Evolutionary conservation across 257 asterid species (phyloP).

Genomic region (Nicotiana obtusifolia): DNA sequence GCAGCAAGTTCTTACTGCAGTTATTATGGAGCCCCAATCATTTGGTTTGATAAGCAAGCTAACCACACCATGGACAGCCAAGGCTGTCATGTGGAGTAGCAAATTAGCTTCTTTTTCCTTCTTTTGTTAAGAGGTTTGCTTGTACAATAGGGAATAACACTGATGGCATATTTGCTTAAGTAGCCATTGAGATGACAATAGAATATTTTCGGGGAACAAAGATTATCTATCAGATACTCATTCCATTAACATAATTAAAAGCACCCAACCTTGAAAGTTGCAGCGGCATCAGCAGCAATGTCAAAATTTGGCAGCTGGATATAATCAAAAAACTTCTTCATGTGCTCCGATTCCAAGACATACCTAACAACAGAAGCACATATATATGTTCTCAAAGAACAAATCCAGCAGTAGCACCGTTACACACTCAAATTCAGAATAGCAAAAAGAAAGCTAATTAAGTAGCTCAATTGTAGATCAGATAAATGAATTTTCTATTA

Average conservation of each 20-base stretch:
- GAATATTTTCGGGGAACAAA: not conserved
- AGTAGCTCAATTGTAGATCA: not conserved
- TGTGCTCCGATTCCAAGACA: slow-evolving; percentile 41
- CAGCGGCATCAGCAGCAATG: slow-evolving; percentile 50
- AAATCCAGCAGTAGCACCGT: not conserved
- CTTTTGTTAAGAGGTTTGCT: not conserved
- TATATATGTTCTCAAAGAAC: not conserved
- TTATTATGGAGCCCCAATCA: not conserved
- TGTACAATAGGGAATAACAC: not conserved
- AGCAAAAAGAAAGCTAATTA: not conserved
- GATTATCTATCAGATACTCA: not conserved
- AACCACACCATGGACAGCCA: not conserved
- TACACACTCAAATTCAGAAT: not conserved
- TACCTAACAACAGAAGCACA: slow-evolving; percentile 20
- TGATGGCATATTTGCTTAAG: not conserved
- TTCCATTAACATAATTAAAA: not conserved
- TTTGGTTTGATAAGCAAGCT: not conserved
- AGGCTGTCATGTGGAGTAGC: not conserved
- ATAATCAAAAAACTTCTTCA: slow-evolving; percentile 44
- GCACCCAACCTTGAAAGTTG: slow-evolving; percentile 40
- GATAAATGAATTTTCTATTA: not conserved
- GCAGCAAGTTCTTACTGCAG: not conserved
- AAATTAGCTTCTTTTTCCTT: not conserved
- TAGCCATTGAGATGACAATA: not conserved
- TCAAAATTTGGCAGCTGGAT: slow-evolving; percentile 48